Evolutionary conservation across 1,284 basidiomycete genomes (phyloP).

Genomic region (Cystobasidiaceae sp.): DNA sequence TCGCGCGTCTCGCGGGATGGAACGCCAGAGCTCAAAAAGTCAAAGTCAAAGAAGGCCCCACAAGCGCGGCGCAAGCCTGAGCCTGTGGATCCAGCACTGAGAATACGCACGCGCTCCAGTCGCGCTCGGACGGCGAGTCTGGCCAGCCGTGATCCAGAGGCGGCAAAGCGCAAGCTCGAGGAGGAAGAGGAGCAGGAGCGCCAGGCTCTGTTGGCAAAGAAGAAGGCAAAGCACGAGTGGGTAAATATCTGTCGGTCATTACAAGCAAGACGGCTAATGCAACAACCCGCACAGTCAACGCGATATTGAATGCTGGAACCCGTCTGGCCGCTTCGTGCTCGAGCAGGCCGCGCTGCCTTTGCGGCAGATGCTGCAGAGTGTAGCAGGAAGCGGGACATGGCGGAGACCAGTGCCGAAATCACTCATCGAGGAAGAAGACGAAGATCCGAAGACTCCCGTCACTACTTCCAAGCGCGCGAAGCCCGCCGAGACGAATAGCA

Average conservation of each 20-base stretch:
- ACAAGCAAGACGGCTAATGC: background rate
- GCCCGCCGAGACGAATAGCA: background rate
- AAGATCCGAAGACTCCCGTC: background rate
- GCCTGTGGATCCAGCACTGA: background rate
- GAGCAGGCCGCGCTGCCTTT: slow-evolving; percentile 9
- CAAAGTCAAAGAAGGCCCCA: slow-evolving; percentile 3
- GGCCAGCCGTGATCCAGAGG: slow-evolving; percentile 20
- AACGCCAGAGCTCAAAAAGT: slow-evolving; percentile 6
- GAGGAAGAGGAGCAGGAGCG: slow-evolving; percentile 24
- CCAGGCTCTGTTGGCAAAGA: background rate
- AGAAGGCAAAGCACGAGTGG: slow-evolving; percentile 15
- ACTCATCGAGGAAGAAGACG: background rate
- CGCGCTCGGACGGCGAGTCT: background rate
- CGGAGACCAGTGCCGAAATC: background rate
- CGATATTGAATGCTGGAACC: slow-evolving; percentile 26
- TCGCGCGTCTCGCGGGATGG: slow-evolving; percentile 8
- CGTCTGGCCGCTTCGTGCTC: slow-evolving; percentile 16
- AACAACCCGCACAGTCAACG: slow-evolving; percentile 3
- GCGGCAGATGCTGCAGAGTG: slow-evolving; percentile 1
- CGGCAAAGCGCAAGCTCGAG: slow-evolving; percentile 29
- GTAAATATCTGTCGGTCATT: background rate
- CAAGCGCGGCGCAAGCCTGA: background rate
- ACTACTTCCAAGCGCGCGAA: background rate
- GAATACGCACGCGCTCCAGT: background rate
- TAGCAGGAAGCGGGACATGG: slow-evolving; percentile 15